These are phyloP conservation scores for Teunomyces atbi DNA, from an alignment of 805 yeast genomes.

Conservation along the genomic window DNA sequence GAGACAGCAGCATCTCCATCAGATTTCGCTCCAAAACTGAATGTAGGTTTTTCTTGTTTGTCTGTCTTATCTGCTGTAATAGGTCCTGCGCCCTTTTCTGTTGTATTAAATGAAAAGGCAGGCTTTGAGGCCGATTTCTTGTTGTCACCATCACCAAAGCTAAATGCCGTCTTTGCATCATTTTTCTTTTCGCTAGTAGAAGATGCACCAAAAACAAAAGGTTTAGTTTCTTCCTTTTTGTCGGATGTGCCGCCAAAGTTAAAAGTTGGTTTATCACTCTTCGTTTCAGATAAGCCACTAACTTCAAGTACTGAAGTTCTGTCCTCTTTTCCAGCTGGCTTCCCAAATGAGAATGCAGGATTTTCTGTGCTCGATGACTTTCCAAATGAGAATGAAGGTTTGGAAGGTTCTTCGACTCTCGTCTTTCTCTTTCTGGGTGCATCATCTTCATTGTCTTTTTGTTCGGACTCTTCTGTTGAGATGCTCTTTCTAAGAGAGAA, in stretches of 20 bases:
- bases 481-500: background rate
- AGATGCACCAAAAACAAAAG: background rate
- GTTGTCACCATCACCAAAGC: slow-evolving; percentile 9
- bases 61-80: background rate
- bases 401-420: background rate
- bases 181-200: background rate
- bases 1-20: slow-evolving; percentile 3
- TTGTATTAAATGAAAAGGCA: background rate
- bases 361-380: background rate
- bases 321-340: slow-evolving; percentile 5
- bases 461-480: background rate
- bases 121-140: background rate
- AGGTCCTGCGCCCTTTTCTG: background rate
- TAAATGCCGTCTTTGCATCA: slow-evolving; percentile 8
- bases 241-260: slow-evolving; percentile 7
- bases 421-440: background rate
- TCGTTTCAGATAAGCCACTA: background rate
- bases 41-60: background rate
- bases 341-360: slow-evolving; percentile 16
- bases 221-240: background rate
- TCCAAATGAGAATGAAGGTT: slow-evolving; percentile 19
- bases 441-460: background rate
- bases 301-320: background rate
- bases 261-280: slow-evolving; percentile 2
- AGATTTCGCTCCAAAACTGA: background rate